Conservation (phyloP, 2,329 filamentous ascomycete genomes). For the Myriosclerotinia duriaeana region DNA sequence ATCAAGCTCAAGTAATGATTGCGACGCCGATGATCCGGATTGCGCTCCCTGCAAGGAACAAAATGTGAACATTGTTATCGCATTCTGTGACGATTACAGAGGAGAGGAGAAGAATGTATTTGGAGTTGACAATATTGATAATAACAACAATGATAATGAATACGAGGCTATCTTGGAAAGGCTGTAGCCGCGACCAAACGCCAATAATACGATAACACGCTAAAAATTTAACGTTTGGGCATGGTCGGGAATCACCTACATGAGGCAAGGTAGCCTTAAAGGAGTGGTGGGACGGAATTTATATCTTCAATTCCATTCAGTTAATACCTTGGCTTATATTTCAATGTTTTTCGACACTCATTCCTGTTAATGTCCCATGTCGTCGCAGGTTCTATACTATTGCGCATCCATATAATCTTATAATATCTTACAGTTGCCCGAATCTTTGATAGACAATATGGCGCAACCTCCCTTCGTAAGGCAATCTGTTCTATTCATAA, state of each 20-base stretch:
- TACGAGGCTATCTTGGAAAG: constrained; percentile 17
- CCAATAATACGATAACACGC: constrained; percentile 13
- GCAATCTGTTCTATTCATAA: constrained; percentile 22
- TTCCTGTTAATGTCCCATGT: constrained; percentile 10
- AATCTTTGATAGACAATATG: constrained; percentile 22
- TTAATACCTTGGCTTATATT: not conserved
- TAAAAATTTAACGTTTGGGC: constrained; percentile 21
- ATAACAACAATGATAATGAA: not conserved
- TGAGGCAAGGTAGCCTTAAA: constrained; percentile 25
- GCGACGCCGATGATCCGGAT: constrained; percentile 80
- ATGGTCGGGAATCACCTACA: constrained; percentile 10
- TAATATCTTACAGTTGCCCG: constrained; percentile 11
- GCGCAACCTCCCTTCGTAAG: constrained; percentile 24
- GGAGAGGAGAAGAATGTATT: not conserved
- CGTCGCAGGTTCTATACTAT: not conserved
- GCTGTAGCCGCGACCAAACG: constrained; percentile 18
- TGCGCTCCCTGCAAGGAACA: constrained; percentile 89
- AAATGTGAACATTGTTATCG: constrained; percentile 83
- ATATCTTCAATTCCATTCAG: constrained; percentile 18
- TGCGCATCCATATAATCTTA: constrained; percentile 15
- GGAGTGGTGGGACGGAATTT: constrained; percentile 9
- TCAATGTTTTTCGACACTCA: constrained; percentile 5
- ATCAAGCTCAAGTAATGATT: constrained; percentile 95
- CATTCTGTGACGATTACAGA: constrained; percentile 13
- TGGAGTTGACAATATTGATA: not conserved